These are phyloP conservation scores for Oryza meyeriana DNA, from an alignment of 176 grass and related monocot genomes.

Conservation along the genomic window DNA sequence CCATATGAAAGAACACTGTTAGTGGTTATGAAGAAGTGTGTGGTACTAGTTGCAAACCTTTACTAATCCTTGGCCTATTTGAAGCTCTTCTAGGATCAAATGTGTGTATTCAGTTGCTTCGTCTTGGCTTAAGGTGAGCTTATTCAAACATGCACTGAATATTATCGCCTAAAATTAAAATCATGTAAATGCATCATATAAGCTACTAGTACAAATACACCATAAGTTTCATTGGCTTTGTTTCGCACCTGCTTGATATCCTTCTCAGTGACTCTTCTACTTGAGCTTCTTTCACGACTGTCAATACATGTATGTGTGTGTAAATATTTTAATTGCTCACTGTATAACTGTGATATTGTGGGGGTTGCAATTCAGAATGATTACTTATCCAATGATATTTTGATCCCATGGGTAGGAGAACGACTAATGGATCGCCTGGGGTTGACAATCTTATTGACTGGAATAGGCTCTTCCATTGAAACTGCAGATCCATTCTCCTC, in stretches of 20 bases:
- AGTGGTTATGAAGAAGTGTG: background rate
- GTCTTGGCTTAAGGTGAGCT: conserved; percentile 23
- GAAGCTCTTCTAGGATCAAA: conserved; percentile 30
- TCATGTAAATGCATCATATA: background rate
- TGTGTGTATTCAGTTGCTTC: conserved; percentile 28
- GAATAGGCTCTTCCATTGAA: background rate
- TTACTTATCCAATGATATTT: conserved; percentile 36
- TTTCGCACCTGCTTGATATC: conserved; percentile 27
- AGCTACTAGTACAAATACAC: background rate
- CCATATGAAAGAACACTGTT: background rate
- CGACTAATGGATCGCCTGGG: conserved; percentile 13
- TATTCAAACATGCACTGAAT: conserved; percentile 31
- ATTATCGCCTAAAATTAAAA: conserved; percentile 33
- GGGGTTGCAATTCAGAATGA: background rate
- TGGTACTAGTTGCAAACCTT: conserved; percentile 15
- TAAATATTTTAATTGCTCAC: background rate
- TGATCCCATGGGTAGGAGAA: conserved; percentile 25
- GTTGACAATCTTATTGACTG: too few relatives aligned
- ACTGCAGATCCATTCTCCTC: background rate
- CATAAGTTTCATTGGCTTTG: background rate
- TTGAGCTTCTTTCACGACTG: conserved; percentile 1
- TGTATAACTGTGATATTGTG: background rate
- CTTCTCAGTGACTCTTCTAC: conserved; percentile 17
- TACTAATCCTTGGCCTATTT: background rate
- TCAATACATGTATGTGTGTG: background rate